Conservation (phyloP, 169 alveolate species). For the Cryptosporidium andersoni region DNA sequence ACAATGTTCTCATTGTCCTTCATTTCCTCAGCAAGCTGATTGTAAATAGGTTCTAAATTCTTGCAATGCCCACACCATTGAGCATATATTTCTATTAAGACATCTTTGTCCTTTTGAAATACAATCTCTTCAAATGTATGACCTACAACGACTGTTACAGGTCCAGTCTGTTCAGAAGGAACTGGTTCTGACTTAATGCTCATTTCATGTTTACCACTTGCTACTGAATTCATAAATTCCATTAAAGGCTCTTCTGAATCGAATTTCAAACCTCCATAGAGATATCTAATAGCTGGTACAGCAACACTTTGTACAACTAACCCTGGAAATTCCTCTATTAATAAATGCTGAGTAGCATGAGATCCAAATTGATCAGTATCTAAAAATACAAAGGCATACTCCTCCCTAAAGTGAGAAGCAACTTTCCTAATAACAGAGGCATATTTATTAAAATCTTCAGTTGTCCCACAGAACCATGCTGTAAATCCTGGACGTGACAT, state of each 20-base stretch:
- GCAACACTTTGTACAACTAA: conserved; percentile 72
- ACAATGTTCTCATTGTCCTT: conserved; percentile 79
- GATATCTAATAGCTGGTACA: conserved; percentile 69
- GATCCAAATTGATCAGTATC: conserved; percentile 75
- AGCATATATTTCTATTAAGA: conserved; percentile 93
- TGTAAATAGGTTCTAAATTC: conserved; percentile 86
- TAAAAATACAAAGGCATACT: conserved; percentile 75
- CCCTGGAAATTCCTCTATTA: conserved; percentile 75
- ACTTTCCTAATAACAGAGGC: conserved; percentile 72
- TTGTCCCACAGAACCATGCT: conserved; percentile 77
- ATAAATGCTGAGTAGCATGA: conserved; percentile 76
- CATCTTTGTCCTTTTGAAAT: conserved; percentile 85
- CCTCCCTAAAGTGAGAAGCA: conserved; percentile 70
- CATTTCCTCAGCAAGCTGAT: conserved; percentile 77
- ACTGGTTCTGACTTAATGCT: conserved; percentile 88
- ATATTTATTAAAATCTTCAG: conserved; percentile 71
- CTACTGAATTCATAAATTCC: conserved; percentile 82
- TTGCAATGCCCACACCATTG: conserved; percentile 98
- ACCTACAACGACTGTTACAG: conserved; percentile 85
- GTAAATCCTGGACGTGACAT: conserved; percentile 69
- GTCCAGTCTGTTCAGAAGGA: conserved; percentile 86
- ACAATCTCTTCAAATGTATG: conserved; percentile 83
- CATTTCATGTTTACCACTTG: conserved; percentile 81
- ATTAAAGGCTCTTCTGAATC: conserved; percentile 72
- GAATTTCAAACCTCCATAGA: conserved; percentile 66